phyloP scores from a whole-genome alignment of 305 asterid genomes.

The Stenogyne calaminthoides region DNA sequence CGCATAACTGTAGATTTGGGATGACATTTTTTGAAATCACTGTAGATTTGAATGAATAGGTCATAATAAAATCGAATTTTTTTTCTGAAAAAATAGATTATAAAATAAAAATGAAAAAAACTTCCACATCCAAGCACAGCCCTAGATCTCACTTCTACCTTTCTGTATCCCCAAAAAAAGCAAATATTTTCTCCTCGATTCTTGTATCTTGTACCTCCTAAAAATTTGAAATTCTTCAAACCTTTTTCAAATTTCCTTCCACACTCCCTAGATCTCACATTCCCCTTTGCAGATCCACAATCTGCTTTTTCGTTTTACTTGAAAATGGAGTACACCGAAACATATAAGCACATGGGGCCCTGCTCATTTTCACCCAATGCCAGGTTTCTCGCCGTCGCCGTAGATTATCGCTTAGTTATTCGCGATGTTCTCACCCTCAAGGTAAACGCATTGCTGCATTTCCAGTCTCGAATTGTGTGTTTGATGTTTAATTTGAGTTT shows the following conservation, averaged over 20 bases:
- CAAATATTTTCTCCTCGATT: not conserved
- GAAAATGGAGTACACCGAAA: constrained; percentile 97
- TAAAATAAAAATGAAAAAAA: too few relatives aligned
- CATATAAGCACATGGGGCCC: constrained; percentile 83
- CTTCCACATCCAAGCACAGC: too few relatives aligned
- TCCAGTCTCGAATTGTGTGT: not conserved
- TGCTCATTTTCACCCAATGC: constrained; percentile 92
- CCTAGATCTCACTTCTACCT: too few relatives aligned
- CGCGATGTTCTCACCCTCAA: constrained; percentile 89
- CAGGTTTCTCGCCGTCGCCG: constrained; percentile 81
- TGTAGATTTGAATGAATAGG: too few relatives aligned
- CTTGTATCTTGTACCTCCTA: constrained; percentile 15
- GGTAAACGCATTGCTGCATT: constrained; percentile 46
- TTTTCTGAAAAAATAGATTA: too few relatives aligned
- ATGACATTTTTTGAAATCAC: too few relatives aligned
- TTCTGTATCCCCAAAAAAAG: too few relatives aligned
- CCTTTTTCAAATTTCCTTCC: constrained; percentile 13
- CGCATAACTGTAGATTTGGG: too few relatives aligned
- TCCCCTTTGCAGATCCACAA: constrained; percentile 33
- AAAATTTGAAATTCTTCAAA: constrained; percentile 28
- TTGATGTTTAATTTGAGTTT: too few relatives aligned
- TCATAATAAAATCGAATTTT: too few relatives aligned
- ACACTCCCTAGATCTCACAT: constrained; percentile 32
- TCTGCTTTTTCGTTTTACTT: too few relatives aligned
- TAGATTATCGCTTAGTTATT: constrained; percentile 89